phyloP scores from a whole-genome alignment of 1,284 basidiomycete species.

The Cystobasidiaceae sp. region DNA sequence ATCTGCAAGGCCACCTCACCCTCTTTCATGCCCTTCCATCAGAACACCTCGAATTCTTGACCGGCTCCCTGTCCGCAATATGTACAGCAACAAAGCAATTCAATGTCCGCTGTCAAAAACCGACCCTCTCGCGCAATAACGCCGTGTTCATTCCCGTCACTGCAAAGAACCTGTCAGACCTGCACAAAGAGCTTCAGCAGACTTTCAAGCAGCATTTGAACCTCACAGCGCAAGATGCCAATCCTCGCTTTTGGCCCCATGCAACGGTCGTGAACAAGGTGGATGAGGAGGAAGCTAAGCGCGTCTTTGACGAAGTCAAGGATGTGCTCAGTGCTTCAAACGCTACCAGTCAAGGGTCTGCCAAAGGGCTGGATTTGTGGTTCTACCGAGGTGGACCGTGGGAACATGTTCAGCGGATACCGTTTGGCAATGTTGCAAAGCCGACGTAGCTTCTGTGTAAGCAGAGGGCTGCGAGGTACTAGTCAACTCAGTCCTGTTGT shows the following conservation, averaged over 20 bases:
- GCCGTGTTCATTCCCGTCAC: conserved; percentile 13
- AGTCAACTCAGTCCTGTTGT: too few relatives aligned
- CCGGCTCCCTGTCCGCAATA: neutral
- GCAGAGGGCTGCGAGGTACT: too few relatives aligned
- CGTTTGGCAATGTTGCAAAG: conserved; percentile 1
- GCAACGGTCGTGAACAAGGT: conserved; percentile 26
- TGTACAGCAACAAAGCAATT: neutral
- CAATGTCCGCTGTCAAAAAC: neutral
- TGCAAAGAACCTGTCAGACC: neutral
- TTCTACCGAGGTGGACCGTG: conserved; percentile 26
- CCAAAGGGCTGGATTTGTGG: conserved; percentile 12
- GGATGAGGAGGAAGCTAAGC: neutral
- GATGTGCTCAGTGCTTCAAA: neutral
- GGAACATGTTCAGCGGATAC: conserved; percentile 11
- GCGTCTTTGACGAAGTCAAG: conserved; percentile 4
- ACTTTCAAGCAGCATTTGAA: neutral
- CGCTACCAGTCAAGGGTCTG: neutral
- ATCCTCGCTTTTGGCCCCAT: conserved; percentile 13
- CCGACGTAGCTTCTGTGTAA: too few relatives aligned
- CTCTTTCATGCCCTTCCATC: conserved; percentile 25
- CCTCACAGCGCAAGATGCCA: conserved; percentile 7
- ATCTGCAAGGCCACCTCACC: conserved; percentile 19
- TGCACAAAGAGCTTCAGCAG: neutral
- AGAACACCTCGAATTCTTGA: neutral
- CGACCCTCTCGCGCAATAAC: neutral